Evolutionary conservation across 1,284 basidiomycete genomes (phyloP), one percentile per base, ranked within the genome.

Genomic region (Mycosarcoma mackinlayi): DNA sequence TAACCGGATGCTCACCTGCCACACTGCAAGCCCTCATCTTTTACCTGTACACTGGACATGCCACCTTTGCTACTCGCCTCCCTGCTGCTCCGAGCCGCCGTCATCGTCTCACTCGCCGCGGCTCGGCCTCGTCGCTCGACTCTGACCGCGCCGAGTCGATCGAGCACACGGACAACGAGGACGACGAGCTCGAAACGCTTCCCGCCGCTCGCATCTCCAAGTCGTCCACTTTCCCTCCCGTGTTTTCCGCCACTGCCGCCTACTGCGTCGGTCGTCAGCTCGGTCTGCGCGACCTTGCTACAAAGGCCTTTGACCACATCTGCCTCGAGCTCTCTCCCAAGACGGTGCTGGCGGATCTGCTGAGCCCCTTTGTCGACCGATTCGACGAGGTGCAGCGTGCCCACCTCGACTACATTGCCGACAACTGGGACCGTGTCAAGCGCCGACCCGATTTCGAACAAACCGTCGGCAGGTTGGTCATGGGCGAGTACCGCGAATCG

Each of bases 41-140:
- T 44, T 76, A 76, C 51, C 60, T 76, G 21, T 76, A 76, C 67
- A 76, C 73, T n/a, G 72, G 67, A 16, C 73, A 76, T 24, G 66
- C 56, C 30, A 72, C 64, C 16, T 76, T 76, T 49, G 54, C 61
- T 19, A 49, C 61, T 21, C 61, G 61, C 14, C 61, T 64, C 3
- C 35, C 61, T 11, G 58, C 57, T 11, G 11, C 35, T 18, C 31
- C 47, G 18, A 49, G 23, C 35, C 54, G 61, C 14, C 48, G 60
- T 21, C 34, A 64, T 54, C 30, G 57, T 48, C 51, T 39, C 10
- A 30, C 47, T n/a, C 59, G 53, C 9, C 53, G 54, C 27, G 50
- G 45, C 40, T 52, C 61, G 9, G 25, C 39, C 2, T 58, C 61
- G 3, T 63, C 50, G 31, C 33, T 55, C 45, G 21, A 37, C 59